Evolutionary conservation across 1,284 basidiomycete species (phyloP), one percentile per base, ranked within the genome.

Genomic region (Ceratobasidium sp.): DNA sequence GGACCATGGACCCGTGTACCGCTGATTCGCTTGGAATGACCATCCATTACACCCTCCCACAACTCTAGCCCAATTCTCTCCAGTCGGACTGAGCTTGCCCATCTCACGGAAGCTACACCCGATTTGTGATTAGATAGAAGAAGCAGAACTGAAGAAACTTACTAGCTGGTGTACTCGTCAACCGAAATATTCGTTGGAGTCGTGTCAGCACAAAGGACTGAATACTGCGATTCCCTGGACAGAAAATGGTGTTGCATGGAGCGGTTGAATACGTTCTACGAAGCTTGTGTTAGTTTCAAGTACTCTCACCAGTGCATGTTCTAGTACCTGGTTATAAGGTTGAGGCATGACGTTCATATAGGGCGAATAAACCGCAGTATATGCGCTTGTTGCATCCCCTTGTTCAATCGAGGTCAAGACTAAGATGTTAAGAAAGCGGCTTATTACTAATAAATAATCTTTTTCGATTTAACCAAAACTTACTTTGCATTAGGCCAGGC

Each of bases 1-100:
- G 4, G 76, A 69, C 81, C 80, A 81, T 3, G 80, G 80, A 6
- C 80, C 81, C 2, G 63, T 64, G 55, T 80, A 82, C 10, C 66
- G 33, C 44, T 82, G 80, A 18, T 20, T 46, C 0, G 79, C 63
- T 23, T 26, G 61, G 56, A 73, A 60, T 33, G 61, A 28, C 80
- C 80, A 81, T 7, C 60, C 49, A 13, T 71, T 64, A 46, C 80
- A 81, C 7, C 49, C 40, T 0, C 72, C 68, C 9, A 79, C 61
- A 53, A 71, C 78, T 2, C 20, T n/a, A 0, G 79, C 75, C 80
- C 79, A 80, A 13, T 63, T 39, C 60, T 81, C 78, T 3, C 80
- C 80, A 18, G 44, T 46, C 13, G 78, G 68, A n/a, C 61, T 77
- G 18, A 61, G 26, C n/a, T 72, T 44, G 0, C 78, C 80, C 58